Evolutionary conservation across 2,329 filamentous ascomycete species (phyloP).

Genomic region (Penicillium concentricum): DNA sequence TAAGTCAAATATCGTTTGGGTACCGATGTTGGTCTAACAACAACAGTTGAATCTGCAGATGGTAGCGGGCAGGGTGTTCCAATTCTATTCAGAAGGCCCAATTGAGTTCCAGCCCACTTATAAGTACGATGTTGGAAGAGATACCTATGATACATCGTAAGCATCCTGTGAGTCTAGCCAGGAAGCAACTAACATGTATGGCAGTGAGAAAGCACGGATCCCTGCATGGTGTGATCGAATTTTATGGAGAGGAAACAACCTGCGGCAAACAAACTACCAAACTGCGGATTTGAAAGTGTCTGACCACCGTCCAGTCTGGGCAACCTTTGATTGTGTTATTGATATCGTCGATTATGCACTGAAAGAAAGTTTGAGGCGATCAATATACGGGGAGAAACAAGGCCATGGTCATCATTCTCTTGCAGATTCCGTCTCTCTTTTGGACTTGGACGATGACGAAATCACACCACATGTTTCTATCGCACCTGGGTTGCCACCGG

Average conservation of each 20-base stretch:
- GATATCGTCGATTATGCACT: slow-evolving; percentile 73
- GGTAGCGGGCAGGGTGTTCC: slow-evolving; percentile 86
- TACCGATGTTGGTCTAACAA: slow-evolving; percentile 11
- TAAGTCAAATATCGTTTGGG: slow-evolving; percentile 31
- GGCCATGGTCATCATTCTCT: slow-evolving; percentile 58
- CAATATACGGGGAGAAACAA: slow-evolving; percentile 70
- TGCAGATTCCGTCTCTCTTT: slow-evolving; percentile 18
- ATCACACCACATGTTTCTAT: slow-evolving; percentile 78
- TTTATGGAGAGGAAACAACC: slow-evolving; percentile 76
- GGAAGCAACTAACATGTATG: slow-evolving; percentile 32
- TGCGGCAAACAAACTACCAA: slow-evolving; percentile 80
- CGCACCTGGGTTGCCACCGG: slow-evolving; percentile 69
- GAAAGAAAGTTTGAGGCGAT: slow-evolving; percentile 69
- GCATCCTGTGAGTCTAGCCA: slow-evolving; percentile 29
- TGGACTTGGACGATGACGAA: slow-evolving; percentile 63
- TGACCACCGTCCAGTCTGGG: slow-evolving; percentile 94
- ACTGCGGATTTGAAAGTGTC: slow-evolving; percentile 83
- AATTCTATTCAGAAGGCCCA: slow-evolving; percentile 83
- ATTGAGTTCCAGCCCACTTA: slow-evolving; percentile 93
- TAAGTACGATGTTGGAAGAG: slow-evolving; percentile 86
- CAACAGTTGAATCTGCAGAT: slow-evolving; percentile 88
- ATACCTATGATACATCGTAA: slow-evolving; percentile 87
- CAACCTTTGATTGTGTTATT: slow-evolving; percentile 79
- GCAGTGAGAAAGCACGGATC: slow-evolving; percentile 83
- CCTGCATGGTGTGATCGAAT: slow-evolving; percentile 97